phyloP scores from a whole-genome alignment of 73 alveolate genomes.

The Symbiodinium natans region DNA sequence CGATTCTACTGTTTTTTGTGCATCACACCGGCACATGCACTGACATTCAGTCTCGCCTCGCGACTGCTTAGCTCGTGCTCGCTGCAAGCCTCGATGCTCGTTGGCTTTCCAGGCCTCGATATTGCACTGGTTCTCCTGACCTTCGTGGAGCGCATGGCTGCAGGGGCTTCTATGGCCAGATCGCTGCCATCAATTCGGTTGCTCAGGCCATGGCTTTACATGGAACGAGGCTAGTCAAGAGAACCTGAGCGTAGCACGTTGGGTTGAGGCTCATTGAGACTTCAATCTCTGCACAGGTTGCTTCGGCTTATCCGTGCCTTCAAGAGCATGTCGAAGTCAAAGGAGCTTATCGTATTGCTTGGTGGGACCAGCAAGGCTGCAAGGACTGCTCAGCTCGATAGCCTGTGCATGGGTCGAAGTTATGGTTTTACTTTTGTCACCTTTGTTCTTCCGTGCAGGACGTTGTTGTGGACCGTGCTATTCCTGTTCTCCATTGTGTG shows the following conservation, averaged over 20 bases:
- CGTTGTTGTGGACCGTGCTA: slow-evolving; percentile 6
- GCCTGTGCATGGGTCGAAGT: background rate
- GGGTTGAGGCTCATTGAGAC: background rate
- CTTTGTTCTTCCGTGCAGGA: background rate
- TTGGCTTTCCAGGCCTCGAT: slow-evolving; percentile 19
- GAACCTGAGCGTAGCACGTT: background rate
- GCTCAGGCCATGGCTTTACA: slow-evolving; percentile 32
- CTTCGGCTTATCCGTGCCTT: slow-evolving; percentile 68
- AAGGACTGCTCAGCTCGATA: background rate
- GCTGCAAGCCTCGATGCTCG: background rate
- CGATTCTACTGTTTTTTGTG: background rate
- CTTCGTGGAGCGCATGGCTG: slow-evolving; percentile 77
- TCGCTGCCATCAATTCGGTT: slow-evolving; percentile 66
- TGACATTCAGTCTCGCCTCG: background rate
- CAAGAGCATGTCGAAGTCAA: slow-evolving; percentile 57
- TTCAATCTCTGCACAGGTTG: background rate
- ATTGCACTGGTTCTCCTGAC: slow-evolving; percentile 82
- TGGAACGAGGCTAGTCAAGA: background rate
- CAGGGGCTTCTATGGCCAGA: slow-evolving; percentile 85
- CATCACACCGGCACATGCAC: background rate
- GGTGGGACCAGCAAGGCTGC: slow-evolving; percentile 79
- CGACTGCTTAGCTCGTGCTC: background rate
- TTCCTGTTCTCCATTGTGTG: slow-evolving; percentile 41
- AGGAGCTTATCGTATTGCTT: slow-evolving; percentile 61
- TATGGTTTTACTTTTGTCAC: background rate